Evolutionary conservation across 1,284 basidiomycete species (phyloP), one percentile per base, ranked within the genome.

Genomic region (Megacollybia platyphylla): DNA sequence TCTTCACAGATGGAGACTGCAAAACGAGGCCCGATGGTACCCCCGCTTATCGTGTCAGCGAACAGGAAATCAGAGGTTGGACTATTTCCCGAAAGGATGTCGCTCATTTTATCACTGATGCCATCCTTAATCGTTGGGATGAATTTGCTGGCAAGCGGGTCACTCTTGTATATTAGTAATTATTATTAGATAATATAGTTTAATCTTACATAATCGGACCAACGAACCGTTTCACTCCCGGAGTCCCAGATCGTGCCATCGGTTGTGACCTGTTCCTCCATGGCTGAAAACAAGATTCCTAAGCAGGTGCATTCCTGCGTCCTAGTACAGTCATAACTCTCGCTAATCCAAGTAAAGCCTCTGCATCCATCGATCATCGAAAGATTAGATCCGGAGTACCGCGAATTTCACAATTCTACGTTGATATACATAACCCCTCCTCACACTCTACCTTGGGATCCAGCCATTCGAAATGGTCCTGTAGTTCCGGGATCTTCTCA

Each of bases 71-170:
- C 0, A 48, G 53, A 0, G 59, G 64, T 2, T 83, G 69, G 52
- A 70, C 67, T n/a, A 56, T 84, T 7, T 78, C 77, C 31, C 62
- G 80, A 51, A 63, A 62, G 51, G 81, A 84, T 53, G 68, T 76
- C 0, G 76, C 70, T 2, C 76, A 82, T 58, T 83, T 81, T 52
- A 52, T 83, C n/a, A 69, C 64, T 1, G 68, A 79, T 45, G 62
- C 59, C 1, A 56, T 68, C 11, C 30, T 71, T 15, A 56, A 57
- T 41, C 52, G 67, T 9, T 82, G 78, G 79, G 53, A 63, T 7
- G 57, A 71, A 39, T 79, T 63, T 61, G 57, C 63, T 47, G 68
- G 70, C 11, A 74, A 72, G 54, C 51, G 54, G 13, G 56, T 70
- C 6, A 60, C 50, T 42, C 55, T 76, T 26, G 64, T 57, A 6